Evolutionary conservation across 2,329 filamentous ascomycete species (phyloP).

Genomic region (Aspergillus tubingensis): DNA sequence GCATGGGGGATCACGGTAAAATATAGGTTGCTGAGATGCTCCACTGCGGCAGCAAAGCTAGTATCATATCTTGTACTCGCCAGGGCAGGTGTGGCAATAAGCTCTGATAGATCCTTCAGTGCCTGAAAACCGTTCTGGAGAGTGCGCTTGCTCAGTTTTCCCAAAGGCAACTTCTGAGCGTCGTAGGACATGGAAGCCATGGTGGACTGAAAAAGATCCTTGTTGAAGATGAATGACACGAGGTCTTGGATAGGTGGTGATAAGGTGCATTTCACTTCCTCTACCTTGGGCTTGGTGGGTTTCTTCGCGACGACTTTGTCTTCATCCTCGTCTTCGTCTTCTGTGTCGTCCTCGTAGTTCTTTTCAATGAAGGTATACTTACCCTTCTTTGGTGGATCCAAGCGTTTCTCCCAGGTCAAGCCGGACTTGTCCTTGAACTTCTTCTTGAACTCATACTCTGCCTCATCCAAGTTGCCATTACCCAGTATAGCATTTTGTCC

Average conservation of each 20-base stretch:
- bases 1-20: constrained; percentile 80
- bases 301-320: constrained; percentile 29
- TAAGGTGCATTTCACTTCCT: constrained; percentile 59
- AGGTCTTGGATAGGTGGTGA: constrained; percentile 63
- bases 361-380: constrained; percentile 79
- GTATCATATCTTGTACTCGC: constrained; percentile 50
- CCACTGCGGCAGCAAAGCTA: constrained; percentile 48
- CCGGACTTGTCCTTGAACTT: constrained; percentile 62
- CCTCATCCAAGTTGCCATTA: constrained; percentile 39
- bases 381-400: constrained; percentile 52
- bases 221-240: constrained; percentile 82
- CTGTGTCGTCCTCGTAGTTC: constrained; percentile 71
- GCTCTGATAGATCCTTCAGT: constrained; percentile 71
- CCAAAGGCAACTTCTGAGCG: constrained; percentile 72
- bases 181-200: constrained; percentile 49
- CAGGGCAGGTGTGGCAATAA: constrained; percentile 59
- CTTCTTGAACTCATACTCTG: constrained; percentile 51
- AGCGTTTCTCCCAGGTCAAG: constrained; percentile 52
- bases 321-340: constrained; percentile 45
- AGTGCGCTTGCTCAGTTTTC: constrained; percentile 78
- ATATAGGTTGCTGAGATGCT: constrained; percentile 72
- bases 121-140: constrained; percentile 73
- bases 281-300: constrained; percentile 38
- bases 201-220: constrained; percentile 65
- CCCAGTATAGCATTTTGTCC: constrained; percentile 51